These are phyloP conservation scores for Crithidia brevicula DNA, from an alignment of 208 protist genomes.

Conservation along the genomic window DNA sequence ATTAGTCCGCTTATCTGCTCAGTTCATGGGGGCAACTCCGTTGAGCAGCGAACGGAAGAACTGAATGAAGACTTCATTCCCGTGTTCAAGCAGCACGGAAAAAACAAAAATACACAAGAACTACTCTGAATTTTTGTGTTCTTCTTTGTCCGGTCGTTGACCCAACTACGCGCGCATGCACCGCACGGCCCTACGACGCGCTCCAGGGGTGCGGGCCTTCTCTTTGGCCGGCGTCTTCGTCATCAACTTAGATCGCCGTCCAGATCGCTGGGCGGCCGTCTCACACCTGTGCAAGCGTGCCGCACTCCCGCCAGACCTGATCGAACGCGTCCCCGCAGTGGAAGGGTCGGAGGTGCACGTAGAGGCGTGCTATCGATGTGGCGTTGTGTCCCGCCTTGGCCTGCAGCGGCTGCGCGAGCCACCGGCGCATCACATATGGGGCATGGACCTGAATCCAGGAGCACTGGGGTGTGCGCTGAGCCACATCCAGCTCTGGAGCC, in stretches of 20 bases:
- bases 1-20: no score
- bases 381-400: conserved; percentile 70
- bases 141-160: no score
- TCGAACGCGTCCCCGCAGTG: conserved; percentile 61
- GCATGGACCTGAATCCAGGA: conserved; percentile 82
- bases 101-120: no score
- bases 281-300: conserved; percentile 33
- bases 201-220: background rate
- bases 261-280: conserved; percentile 56
- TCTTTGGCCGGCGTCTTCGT: conserved; percentile 48
- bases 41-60: no score
- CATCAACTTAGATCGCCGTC: conserved; percentile 77
- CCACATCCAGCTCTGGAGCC: conserved; percentile 72
- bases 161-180: conserved; percentile 9
- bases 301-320: conserved; percentile 24
- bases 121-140: no score
- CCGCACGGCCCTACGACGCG: background rate
- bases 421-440: conserved; percentile 67
- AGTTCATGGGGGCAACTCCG: no score
- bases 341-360: conserved; percentile 47
- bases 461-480: conserved; percentile 87
- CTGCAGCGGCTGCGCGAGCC: conserved; percentile 44
- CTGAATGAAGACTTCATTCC: no score
- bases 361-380: conserved; percentile 31
- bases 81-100: no score